Evolutionary conservation across 805 yeast genomes (phyloP).

Genomic region (Metschnikowia matae): DNA sequence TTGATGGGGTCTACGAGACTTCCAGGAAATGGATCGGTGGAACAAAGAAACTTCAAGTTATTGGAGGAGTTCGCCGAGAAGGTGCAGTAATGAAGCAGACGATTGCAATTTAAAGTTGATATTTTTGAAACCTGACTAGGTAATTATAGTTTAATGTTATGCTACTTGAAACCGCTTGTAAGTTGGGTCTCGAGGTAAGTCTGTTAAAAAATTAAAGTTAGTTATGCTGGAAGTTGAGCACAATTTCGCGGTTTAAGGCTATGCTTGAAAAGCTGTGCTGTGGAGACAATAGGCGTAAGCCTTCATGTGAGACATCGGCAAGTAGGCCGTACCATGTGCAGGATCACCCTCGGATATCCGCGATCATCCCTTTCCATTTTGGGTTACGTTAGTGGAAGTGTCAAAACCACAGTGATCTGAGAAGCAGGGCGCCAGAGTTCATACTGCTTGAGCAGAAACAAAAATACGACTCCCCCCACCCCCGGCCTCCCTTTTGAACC

Average conservation of each 20-base stretch:
- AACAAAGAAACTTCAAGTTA: slow-evolving; percentile 73
- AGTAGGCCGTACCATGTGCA: not conserved
- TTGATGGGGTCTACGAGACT: slow-evolving; percentile 75
- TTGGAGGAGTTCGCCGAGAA: slow-evolving; percentile 73
- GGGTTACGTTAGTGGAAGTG: slow-evolving; percentile 7
- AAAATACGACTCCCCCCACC: no score
- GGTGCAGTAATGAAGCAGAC: slow-evolving; percentile 19
- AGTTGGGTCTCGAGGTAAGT: no score
- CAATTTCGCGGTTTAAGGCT: no score
- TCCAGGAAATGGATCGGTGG: slow-evolving; percentile 93
- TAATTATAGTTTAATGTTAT: no score
- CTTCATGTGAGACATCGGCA: not conserved
- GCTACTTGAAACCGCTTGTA: no score
- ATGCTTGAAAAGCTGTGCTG: no score
- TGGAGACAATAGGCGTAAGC: no score
- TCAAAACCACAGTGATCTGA: not conserved
- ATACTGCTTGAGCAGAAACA: not conserved
- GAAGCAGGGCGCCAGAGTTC: not conserved
- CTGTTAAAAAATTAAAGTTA: no score
- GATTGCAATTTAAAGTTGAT: not conserved
- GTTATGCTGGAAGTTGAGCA: no score
- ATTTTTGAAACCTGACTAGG: no score
- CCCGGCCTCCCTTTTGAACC: no score
- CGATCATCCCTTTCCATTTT: slow-evolving; percentile 4
- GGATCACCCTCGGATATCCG: slow-evolving; percentile 5